Evolutionary conservation across 2,329 filamentous ascomycete genomes (phyloP).

Genomic region (Pseudocercospora ulei): DNA sequence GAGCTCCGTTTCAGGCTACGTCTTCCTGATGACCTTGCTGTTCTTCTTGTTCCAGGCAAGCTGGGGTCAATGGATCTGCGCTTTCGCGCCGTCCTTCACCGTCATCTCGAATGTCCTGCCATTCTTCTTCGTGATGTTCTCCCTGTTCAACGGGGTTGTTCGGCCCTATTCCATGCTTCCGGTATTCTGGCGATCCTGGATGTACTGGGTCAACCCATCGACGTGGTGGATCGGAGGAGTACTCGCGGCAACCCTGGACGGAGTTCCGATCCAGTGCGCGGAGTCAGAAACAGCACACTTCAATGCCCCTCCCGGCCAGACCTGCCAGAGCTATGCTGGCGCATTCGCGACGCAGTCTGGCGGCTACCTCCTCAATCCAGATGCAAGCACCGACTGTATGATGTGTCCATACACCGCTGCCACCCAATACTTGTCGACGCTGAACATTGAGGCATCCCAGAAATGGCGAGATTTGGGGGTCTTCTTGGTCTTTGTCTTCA

Average conservation of each 20-base stretch:
- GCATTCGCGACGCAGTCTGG: conserved; percentile 47
- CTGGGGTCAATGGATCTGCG: conserved; percentile 78
- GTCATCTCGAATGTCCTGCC: conserved; percentile 67
- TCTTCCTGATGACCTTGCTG: conserved; percentile 67
- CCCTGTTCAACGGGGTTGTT: conserved; percentile 67
- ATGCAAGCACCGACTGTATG: conserved; percentile 51
- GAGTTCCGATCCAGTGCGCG: conserved; percentile 40
- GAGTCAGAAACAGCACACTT: conserved; percentile 54
- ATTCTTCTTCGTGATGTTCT: conserved; percentile 72
- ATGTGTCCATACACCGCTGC: conserved; percentile 62
- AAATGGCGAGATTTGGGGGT: conserved; percentile 68
- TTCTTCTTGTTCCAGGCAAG: conserved; percentile 66
- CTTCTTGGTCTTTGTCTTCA: conserved; percentile 60
- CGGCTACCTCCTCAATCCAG: conserved; percentile 56
- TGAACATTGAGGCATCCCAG: conserved; percentile 48
- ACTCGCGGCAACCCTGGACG: conserved; percentile 52
- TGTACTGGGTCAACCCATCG: conserved; percentile 58
- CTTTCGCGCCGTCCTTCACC: conserved; percentile 68
- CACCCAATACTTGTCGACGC: conserved; percentile 54
- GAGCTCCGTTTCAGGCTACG: conserved; percentile 58
- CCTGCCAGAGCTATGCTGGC: conserved; percentile 56
- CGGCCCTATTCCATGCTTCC: conserved; percentile 56
- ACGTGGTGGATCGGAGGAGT: conserved; percentile 66
- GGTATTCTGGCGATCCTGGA: conserved; percentile 64
- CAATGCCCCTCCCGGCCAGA: conserved; percentile 54